Conservation (phyloP, 2,329 filamentous ascomycete genomes). For the Penicillium italicum region DNA sequence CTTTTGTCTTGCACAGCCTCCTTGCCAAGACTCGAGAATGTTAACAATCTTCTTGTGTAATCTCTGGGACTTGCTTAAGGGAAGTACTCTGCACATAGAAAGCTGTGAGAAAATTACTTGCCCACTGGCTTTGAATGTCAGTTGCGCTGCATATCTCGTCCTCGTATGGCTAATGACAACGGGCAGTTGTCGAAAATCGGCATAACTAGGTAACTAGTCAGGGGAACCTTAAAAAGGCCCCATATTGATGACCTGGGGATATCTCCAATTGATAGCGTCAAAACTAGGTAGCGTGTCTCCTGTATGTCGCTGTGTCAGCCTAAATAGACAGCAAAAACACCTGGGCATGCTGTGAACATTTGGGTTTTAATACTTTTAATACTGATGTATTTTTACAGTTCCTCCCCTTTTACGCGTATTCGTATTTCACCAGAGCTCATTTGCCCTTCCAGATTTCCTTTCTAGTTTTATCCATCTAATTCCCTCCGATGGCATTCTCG, state of each 20-base stretch:
- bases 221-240: not conserved
- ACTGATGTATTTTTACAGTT: no score
- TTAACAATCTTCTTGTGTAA: not conserved
- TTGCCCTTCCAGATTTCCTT: not conserved
- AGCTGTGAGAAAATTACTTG: not conserved
- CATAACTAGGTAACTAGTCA: not conserved
- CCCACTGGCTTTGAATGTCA: not conserved
- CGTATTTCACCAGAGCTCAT: not conserved
- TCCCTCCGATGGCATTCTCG: not conserved
- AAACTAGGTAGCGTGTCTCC: not conserved
- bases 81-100: not conserved
- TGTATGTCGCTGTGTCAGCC: not conserved
- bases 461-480: not conserved
- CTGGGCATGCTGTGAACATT: no score
- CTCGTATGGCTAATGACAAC: not conserved
- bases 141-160: not conserved
- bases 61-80: no score
- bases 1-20: constrained; percentile 8
- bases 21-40: constrained; percentile 14
- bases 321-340: no score
- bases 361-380: no score
- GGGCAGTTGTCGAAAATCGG: not conserved
- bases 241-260: not conserved
- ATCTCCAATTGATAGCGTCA: not conserved
- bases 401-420: not conserved